Percentiles rank a stretch among this genome's conserved stretches.
phyloP scores from a whole-genome alignment of 306 rosid species.

The Lotus japonicus region DNA sequence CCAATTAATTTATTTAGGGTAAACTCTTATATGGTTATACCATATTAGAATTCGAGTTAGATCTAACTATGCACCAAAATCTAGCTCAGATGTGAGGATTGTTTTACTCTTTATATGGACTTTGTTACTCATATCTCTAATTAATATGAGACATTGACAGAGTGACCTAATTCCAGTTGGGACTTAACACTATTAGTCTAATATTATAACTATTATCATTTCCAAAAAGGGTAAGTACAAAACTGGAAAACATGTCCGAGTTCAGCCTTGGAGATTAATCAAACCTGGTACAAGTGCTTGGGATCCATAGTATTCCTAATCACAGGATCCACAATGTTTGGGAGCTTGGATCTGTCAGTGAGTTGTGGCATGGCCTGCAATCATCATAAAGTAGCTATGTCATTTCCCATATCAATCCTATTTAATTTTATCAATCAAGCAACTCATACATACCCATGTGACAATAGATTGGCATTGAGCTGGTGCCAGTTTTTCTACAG shows the following conservation, averaged over 20 bases:
- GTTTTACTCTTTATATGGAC: too few relatives aligned
- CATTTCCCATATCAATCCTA: not conserved
- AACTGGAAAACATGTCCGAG: not conserved
- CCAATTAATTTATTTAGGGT: too few relatives aligned
- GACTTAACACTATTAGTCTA: not conserved
- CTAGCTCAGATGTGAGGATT: too few relatives aligned
- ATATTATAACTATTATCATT: not conserved
- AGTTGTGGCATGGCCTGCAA: constrained; percentile 99
- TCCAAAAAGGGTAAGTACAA: not conserved
- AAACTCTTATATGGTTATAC: too few relatives aligned
- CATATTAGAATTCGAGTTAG: too few relatives aligned
- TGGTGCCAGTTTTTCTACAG: constrained; percentile 83
- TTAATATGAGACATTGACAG: too few relatives aligned
- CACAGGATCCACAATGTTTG: constrained; percentile 76
- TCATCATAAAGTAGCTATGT: constrained; percentile 8
- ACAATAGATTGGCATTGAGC: constrained; percentile 93
- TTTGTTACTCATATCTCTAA: too few relatives aligned
- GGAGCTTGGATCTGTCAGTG: constrained; percentile 91
- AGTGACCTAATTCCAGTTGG: not conserved
- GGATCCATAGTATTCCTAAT: constrained; percentile 82
- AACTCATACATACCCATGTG: constrained; percentile 69
- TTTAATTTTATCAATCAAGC: not conserved
- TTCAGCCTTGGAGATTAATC: not conserved
- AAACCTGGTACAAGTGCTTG: constrained; percentile 92
- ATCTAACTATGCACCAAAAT: too few relatives aligned